Evolutionary conservation across 768 basidiomycete species (phyloP).

Genomic region (Steccherinum ochraceum): DNA sequence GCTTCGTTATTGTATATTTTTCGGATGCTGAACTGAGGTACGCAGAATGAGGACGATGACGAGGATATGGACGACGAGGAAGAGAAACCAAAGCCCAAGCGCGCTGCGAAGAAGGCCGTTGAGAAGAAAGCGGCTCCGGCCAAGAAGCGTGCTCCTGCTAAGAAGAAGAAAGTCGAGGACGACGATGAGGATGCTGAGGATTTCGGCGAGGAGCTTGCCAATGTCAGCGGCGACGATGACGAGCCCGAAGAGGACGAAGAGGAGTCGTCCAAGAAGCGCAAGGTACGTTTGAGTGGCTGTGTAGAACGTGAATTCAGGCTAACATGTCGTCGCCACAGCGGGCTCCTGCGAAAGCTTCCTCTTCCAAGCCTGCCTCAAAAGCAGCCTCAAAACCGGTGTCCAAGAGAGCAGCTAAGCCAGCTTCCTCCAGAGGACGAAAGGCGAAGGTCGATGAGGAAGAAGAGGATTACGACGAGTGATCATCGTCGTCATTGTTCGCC

Average conservation of each 20-base stretch:
- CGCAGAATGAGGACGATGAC: slow-evolving; percentile 17
- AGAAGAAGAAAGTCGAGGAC: slow-evolving; percentile 29
- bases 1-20: neutral
- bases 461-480: slow-evolving; percentile 7
- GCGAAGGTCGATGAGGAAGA: slow-evolving; percentile 16
- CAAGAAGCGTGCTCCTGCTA: slow-evolving; percentile 38
- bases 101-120: slow-evolving; percentile 26
- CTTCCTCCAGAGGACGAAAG: slow-evolving; percentile 18
- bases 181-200: slow-evolving; percentile 42
- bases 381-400: slow-evolving; percentile 9
- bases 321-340: slow-evolving; percentile 6
- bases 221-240: slow-evolving; percentile 35
- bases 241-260: slow-evolving; percentile 37
- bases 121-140: slow-evolving; percentile 42
- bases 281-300: slow-evolving; percentile 36
- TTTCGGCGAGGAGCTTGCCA: slow-evolving; percentile 37
- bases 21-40: neutral
- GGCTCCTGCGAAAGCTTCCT: slow-evolving; percentile 12
- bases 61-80: slow-evolving; percentile 22
- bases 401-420: slow-evolving; percentile 14
- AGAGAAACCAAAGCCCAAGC: slow-evolving; percentile 49
- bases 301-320: neutral
- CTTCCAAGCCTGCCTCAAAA: slow-evolving; percentile 6
- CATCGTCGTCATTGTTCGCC: no score
- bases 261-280: slow-evolving; percentile 56